A percentile compares a stretch with the other conserved stretches of the same genome.
phyloP scores from a whole-genome alignment of 108 stramenopile genomes.

The Fragilaria crotonensis region DNA sequence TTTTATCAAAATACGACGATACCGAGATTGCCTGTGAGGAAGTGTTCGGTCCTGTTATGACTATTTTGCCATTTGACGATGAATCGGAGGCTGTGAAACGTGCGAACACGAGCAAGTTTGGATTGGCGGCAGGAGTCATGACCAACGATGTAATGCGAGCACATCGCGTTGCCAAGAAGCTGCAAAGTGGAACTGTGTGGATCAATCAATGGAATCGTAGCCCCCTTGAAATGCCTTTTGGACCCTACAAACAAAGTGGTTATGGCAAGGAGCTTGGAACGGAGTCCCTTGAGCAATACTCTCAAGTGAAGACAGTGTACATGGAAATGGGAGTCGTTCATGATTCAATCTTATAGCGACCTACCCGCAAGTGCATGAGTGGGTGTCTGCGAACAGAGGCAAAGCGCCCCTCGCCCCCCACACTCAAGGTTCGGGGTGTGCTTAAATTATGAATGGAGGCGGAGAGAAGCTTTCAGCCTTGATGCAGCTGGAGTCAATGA shows the following conservation, averaged over 20 bases:
- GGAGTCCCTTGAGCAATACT: slow-evolving; percentile 29
- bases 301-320: slow-evolving; percentile 44
- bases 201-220: slow-evolving; percentile 63
- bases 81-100: slow-evolving; percentile 59
- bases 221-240: slow-evolving; percentile 40
- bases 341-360: too few species aligned
- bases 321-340: slow-evolving; percentile 21
- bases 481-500: too few species aligned
- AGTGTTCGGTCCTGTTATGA: slow-evolving; percentile 59
- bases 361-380: too few species aligned
- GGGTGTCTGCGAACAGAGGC: too few species aligned
- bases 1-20: slow-evolving; percentile 36
- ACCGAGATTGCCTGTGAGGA: slow-evolving; percentile 53
- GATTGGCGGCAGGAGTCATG: slow-evolving; percentile 66
- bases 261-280: slow-evolving; percentile 60
- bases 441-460: too few species aligned
- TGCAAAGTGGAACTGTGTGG: slow-evolving; percentile 57
- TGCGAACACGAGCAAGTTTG: slow-evolving; percentile 69
- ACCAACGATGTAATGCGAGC: slow-evolving; percentile 50
- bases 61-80: slow-evolving; percentile 39
- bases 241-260: slow-evolving; percentile 57
- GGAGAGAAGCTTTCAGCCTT: too few species aligned
- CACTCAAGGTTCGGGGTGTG: too few species aligned
- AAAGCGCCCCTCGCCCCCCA: too few species aligned
- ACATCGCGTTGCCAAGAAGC: slow-evolving; percentile 32